A percentile compares a stretch with the other conserved stretches of the same genome.
Evolutionary conservation across 2,329 filamentous ascomycete species (phyloP).

Genomic region (Thielaviopsis populi): DNA sequence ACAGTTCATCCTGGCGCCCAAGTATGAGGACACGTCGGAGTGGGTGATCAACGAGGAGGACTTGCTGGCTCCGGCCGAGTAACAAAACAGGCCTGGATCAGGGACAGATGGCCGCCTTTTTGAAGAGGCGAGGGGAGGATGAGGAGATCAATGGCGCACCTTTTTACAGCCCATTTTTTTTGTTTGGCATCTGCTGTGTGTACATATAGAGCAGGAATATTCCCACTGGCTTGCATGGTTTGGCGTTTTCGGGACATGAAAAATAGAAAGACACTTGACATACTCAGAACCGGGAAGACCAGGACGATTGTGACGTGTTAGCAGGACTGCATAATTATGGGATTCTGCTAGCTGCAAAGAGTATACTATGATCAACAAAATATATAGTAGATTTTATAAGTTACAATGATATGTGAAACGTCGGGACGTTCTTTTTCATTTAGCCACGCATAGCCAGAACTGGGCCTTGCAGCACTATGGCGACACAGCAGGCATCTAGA

Average conservation of each 20-base stretch:
- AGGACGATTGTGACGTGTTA: no score
- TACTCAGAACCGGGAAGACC: background rate
- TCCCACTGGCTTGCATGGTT: conserved; percentile 4
- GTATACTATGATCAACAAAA: no score
- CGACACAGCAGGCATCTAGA: background rate
- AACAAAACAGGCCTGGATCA: background rate
- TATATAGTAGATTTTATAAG: background rate
- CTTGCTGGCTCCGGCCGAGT: conserved; percentile 19
- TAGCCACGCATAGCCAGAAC: background rate
- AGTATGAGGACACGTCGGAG: conserved; percentile 42
- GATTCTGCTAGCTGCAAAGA: no score
- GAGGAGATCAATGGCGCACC: background rate
- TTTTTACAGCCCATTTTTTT: background rate
- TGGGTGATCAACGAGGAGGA: conserved; percentile 32
- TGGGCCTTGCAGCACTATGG: background rate
- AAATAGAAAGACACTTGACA: conserved; percentile 6
- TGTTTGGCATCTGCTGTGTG: conserved; percentile 1
- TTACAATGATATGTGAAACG: background rate
- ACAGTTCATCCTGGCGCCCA: conserved; percentile 44
- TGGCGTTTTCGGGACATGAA: conserved; percentile 9
- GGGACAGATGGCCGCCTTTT: background rate
- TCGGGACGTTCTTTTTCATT: background rate
- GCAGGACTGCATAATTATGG: no score
- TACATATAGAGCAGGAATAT: background rate
- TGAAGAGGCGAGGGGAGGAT: no score